A percentile compares a stretch with the other conserved stretches of the same genome.
phyloP scores from a whole-genome alignment of 2,329 filamentous ascomycete species.

The Botryotinia calthae region DNA sequence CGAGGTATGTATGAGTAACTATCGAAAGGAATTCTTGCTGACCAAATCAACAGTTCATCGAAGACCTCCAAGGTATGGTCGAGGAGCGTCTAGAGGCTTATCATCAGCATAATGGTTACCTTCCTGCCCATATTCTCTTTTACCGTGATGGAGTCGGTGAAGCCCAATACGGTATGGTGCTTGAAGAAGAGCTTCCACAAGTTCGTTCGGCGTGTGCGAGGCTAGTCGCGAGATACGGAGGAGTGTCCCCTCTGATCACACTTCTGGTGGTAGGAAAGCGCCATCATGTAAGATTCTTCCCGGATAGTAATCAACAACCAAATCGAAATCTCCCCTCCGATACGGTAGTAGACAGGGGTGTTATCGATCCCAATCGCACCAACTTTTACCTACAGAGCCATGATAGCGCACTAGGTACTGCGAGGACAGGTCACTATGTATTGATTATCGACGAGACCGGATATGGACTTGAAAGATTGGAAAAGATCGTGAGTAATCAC shows the following conservation, averaged over 20 bases:
- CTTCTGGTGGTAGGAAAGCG: not conserved
- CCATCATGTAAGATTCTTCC: not conserved
- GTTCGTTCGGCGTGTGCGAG: conserved; percentile 28
- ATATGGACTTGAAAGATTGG: not conserved
- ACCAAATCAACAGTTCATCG: conserved; percentile 41
- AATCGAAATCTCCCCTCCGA: too few species aligned
- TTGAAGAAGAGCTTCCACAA: conserved; percentile 33
- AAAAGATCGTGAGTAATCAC: not conserved
- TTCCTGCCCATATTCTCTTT: conserved; percentile 31
- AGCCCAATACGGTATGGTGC: conserved; percentile 36
- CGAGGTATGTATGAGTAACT: conserved; percentile 49
- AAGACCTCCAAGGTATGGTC: conserved; percentile 21
- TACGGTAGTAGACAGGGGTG: not conserved
- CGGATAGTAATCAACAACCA: not conserved
- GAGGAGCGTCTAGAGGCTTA: conserved; percentile 20
- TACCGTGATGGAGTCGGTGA: conserved; percentile 42
- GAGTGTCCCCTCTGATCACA: not conserved
- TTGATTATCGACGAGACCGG: not conserved
- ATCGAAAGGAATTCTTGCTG: too few species aligned
- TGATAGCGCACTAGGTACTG: not conserved
- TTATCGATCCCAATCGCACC: not conserved
- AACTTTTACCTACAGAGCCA: not conserved
- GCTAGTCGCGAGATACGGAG: not conserved
- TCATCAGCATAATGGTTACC: conserved; percentile 43
- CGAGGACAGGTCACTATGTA: not conserved